phyloP scores from a whole-genome alignment of 2,329 filamentous ascomycete genomes.

The Dichotomopilus funicola region DNA sequence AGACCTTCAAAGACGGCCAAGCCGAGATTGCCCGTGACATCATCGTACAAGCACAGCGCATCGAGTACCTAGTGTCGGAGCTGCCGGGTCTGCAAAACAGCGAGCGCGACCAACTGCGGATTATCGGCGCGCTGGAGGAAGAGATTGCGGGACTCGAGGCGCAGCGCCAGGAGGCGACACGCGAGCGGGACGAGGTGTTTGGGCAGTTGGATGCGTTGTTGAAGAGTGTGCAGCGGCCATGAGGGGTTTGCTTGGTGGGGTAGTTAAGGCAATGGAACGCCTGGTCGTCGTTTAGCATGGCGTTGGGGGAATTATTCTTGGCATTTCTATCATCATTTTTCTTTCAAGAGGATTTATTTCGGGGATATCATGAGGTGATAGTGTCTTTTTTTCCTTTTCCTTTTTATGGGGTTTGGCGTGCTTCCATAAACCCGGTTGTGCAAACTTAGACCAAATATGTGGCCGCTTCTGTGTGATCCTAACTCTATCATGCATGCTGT shows the following conservation, averaged over 20 bases:
- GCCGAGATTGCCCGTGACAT: conserved; percentile 70
- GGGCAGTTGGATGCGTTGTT: conserved; percentile 56
- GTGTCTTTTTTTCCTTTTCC: no score
- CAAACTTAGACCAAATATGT: no score
- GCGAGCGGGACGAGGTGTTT: conserved; percentile 57
- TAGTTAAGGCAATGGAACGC: neutral
- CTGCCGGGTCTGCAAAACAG: conserved; percentile 74
- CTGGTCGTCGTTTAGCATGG: neutral
- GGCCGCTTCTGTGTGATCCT: no score
- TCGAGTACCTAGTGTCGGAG: conserved; percentile 67
- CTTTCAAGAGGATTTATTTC: no score
- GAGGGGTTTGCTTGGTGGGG: neutral
- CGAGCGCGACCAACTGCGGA: conserved; percentile 66
- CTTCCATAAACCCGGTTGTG: no score
- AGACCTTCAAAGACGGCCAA: conserved; percentile 61
- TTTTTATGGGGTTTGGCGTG: no score
- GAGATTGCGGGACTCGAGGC: conserved; percentile 58
- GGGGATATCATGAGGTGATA: no score
- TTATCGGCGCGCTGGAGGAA: conserved; percentile 58
- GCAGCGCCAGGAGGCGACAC: conserved; percentile 56
- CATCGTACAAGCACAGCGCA: conserved; percentile 75
- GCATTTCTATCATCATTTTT: neutral
- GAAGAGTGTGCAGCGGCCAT: conserved; percentile 32
- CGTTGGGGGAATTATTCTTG: neutral
- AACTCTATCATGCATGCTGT: neutral